Conservation (phyloP, 805 yeast species). For the Kodamaea sagamina region DNA sequence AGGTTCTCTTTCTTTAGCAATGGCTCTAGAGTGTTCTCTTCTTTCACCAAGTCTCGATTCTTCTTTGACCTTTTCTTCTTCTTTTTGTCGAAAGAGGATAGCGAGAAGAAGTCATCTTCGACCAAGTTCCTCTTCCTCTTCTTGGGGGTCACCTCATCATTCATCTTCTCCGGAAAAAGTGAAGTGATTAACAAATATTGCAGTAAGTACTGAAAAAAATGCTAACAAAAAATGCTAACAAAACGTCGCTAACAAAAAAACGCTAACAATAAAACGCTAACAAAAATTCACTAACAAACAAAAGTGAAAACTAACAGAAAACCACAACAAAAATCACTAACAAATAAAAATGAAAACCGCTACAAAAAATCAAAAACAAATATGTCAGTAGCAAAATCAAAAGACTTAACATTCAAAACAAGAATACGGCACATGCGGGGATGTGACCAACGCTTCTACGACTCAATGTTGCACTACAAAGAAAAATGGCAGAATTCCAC, state of each 20-base stretch:
- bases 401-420: conserved; percentile 31
- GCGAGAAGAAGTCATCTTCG: conserved; percentile 20
- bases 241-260: too few relatives aligned
- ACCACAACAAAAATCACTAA: too few relatives aligned
- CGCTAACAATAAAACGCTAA: too few relatives aligned
- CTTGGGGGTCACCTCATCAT: conserved; percentile 1
- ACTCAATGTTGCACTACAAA: conserved; percentile 46
- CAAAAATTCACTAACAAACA: too few relatives aligned
- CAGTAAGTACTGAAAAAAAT: too few relatives aligned
- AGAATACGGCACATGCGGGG: conserved; percentile 51
- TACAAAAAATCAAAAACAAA: conserved; percentile 1
- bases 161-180: background rate
- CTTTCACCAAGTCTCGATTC: background rate
- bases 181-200: too few relatives aligned
- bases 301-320: too few relatives aligned
- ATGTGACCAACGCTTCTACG: conserved; percentile 42
- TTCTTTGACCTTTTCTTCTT: conserved; percentile 13
- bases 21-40: too few relatives aligned
- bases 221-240: too few relatives aligned
- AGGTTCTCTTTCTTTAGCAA: too few relatives aligned
- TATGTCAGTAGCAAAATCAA: conserved; percentile 9
- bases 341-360: too few relatives aligned
- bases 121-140: conserved; percentile 16
- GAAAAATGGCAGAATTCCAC: conserved; percentile 51
- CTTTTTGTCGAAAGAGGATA: conserved; percentile 13